Conservation (phyloP, 768 basidiomycete species). For the Suillus occidentalis region DNA sequence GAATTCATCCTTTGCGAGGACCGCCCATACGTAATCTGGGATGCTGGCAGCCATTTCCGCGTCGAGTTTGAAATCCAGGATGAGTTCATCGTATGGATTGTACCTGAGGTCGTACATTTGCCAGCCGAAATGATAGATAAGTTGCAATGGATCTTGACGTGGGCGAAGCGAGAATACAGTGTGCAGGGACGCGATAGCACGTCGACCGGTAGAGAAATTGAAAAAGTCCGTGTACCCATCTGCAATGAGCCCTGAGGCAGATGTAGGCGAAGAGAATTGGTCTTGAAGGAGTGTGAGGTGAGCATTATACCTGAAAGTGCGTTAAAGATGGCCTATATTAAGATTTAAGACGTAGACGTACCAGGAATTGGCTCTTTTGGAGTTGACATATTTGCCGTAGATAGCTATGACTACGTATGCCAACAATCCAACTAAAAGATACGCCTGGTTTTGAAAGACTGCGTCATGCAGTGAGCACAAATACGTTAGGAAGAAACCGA, state of each 20-base stretch:
- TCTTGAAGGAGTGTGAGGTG: constrained; percentile 57
- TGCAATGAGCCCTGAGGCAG: constrained; percentile 49
- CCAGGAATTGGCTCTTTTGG: constrained; percentile 63
- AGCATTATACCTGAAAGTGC: constrained; percentile 52
- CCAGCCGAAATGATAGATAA: constrained; percentile 57
- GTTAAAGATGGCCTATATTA: constrained; percentile 10
- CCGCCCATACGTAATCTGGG: constrained; percentile 78
- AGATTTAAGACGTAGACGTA: constrained; percentile 35
- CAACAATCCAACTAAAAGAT: constrained; percentile 51
- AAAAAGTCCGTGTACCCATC: constrained; percentile 84
- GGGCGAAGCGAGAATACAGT: constrained; percentile 76
- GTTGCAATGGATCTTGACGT: constrained; percentile 79
- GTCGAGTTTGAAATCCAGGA: constrained; percentile 77
- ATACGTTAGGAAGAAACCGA: background rate
- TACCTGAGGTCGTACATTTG: constrained; percentile 78
- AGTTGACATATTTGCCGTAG: constrained; percentile 62
- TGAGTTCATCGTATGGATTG: constrained; percentile 62
- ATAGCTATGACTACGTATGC: constrained; percentile 58
- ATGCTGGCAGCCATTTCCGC: constrained; percentile 37
- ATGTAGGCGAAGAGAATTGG: constrained; percentile 73
- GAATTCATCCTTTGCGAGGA: constrained; percentile 81
- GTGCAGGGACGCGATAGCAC: constrained; percentile 75
- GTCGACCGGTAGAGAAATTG: constrained; percentile 85
- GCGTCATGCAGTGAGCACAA: constrained; percentile 11
- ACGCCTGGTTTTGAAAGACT: constrained; percentile 70